Evolutionary conservation across 140 eudicot species (phyloP), one percentile per base, ranked within the genome.

Genomic region (Stevia rebaudiana): DNA sequence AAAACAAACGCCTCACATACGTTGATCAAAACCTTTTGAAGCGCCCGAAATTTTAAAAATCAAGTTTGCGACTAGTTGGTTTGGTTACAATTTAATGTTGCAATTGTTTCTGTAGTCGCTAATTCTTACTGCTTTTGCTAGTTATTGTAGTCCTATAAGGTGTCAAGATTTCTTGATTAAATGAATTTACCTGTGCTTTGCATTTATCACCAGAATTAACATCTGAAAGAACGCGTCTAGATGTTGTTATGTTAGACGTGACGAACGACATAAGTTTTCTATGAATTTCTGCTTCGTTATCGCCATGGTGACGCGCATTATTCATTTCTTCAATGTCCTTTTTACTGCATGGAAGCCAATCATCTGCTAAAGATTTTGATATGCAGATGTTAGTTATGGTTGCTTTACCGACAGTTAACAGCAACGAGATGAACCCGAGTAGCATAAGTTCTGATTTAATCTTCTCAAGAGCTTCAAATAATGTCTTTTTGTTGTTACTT

Each of bases 391-490:
- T 60, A 19, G 91, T 75, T 49, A 83, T 81, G 17, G 76, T 62
- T 1, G 65, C 67, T 78, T 78, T 71, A 2, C 79, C 79, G 10
- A 83, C 87, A 24, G 87, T 80, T 44, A 86, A 65, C 8, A 86
- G 95, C 63, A 86, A 46, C 13, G 95, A 86, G 54, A 86, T 70
- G 67, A 86, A 86, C 47, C 95, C 95, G 17, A 86, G 68, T 56
- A 86, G 73, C 95, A 83, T 83, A 69, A 85, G 83, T 68, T 85
- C 90, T 54, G 84, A 68, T 78, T 81, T 81, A 48, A 81, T 71
- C 68, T 71, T 78, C 63, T 81, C 83, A 44, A 81, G 86, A 18
- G 86, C 86, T 74, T 81, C 86, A 54, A 33, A 74, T 17, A 81
- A 68, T 35, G 81, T 69, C 39, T 61, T 81, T 30, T 81, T 81